Evolutionary conservation across 2,329 filamentous ascomycete species (phyloP).

Genomic region (Microdochium bolleyi): DNA sequence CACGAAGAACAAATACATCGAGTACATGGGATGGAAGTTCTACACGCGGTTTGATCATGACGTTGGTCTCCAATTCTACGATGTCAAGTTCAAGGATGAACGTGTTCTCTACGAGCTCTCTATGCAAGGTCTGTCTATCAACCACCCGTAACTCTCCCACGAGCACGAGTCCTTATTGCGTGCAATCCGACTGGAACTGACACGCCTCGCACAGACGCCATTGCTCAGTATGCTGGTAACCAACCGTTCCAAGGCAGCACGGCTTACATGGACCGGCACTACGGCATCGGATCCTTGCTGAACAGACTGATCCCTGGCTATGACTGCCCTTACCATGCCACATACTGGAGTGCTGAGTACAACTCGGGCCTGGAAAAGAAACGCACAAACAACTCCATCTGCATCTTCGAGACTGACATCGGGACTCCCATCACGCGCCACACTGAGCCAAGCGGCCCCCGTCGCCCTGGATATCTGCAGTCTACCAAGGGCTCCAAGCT

Average conservation of each 20-base stretch:
- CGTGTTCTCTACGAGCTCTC: conserved; percentile 47
- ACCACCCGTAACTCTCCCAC: not conserved
- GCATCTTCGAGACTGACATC: conserved; percentile 44
- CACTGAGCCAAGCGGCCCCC: not conserved
- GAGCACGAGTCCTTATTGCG: no score
- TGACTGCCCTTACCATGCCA: conserved; percentile 43
- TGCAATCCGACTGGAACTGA: not conserved
- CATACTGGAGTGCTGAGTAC: conserved; percentile 38
- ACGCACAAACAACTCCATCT: conserved; percentile 41
- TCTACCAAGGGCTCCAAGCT: conserved; percentile 12
- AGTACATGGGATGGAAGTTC: conserved; percentile 45
- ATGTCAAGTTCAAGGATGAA: conserved; percentile 46
- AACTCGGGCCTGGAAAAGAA: conserved; percentile 33
- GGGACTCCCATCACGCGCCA: conserved; percentile 43
- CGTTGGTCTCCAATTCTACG: conserved; percentile 38
- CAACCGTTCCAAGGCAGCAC: conserved; percentile 37
- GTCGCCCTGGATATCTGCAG: not conserved
- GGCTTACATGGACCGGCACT: conserved; percentile 37
- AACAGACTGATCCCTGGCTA: conserved; percentile 38
- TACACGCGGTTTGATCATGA: conserved; percentile 41
- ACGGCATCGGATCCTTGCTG: conserved; percentile 36
- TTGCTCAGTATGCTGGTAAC: conserved; percentile 42
- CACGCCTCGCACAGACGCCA: conserved; percentile 28
- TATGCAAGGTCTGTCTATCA: conserved; percentile 24
- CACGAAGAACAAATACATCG: conserved; percentile 30